Percentiles rank a stretch among this genome's conserved stretches.
Conservation (phyloP, 345 rosid species). For the Eucalyptus viminalis region DNA sequence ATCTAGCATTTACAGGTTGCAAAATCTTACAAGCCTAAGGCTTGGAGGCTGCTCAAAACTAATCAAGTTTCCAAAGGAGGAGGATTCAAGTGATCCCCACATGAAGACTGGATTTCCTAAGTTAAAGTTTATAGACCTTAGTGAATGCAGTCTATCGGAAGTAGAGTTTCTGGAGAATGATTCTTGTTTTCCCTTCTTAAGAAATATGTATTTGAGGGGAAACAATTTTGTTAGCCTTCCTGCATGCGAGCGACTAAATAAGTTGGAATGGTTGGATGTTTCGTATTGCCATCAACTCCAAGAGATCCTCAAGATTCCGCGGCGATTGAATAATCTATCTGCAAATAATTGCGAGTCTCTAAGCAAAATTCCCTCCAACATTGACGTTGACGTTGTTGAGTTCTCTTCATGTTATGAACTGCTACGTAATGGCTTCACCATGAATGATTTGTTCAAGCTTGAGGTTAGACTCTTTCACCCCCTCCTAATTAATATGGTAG, state of each 20-base stretch:
- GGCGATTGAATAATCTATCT: neutral
- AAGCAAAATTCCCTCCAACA: neutral
- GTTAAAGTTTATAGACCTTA: neutral
- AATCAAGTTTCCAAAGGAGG: neutral
- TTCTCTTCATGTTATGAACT: neutral
- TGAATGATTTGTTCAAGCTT: neutral
- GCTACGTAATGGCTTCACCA: neutral
- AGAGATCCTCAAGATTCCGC: neutral
- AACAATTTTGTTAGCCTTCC: neutral
- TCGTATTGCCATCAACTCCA: neutral
- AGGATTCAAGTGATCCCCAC: neutral
- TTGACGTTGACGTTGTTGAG: neutral
- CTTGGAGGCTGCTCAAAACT: neutral
- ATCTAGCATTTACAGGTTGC: neutral
- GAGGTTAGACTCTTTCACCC: neutral
- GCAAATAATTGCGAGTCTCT: neutral
- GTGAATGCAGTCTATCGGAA: neutral
- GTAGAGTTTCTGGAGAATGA: neutral
- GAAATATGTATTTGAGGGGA: neutral
- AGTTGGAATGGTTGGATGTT: neutral
- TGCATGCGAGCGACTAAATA: neutral
- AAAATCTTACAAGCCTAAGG: neutral
- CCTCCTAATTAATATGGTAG: neutral
- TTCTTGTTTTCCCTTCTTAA: neutral
- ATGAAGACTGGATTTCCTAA: neutral